Conservation (phyloP, 164 flowering plant species). For the Chloranthus sessilifolius region DNA sequence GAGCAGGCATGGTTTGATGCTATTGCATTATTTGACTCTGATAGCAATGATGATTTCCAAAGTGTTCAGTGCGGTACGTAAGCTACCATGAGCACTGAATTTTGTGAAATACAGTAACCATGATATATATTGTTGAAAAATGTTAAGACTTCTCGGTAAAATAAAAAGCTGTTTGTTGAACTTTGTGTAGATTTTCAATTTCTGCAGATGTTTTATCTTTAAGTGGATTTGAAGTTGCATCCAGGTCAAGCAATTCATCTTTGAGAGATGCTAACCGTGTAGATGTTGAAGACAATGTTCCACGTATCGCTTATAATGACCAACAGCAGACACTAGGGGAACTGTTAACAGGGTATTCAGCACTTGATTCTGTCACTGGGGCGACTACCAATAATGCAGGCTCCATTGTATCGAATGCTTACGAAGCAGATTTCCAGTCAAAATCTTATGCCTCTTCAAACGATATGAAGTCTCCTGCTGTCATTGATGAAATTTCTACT, state of each 20-base stretch:
- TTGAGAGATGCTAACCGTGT: conserved; percentile 36
- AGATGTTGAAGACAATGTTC: conserved; percentile 21
- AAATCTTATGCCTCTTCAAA: no score
- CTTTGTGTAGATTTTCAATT: no score
- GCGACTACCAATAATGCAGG: no score
- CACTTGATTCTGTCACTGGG: conserved; percentile 26
- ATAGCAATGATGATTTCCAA: conserved; percentile 79
- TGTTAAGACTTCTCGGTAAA: no score
- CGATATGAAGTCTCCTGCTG: no score
- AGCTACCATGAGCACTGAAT: no score
- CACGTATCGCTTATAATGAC: conserved; percentile 17
- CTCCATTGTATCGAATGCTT: conserved; percentile 21
- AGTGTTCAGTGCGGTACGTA: conserved; percentile 76
- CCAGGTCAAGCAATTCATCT: conserved; percentile 42
- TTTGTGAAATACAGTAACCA: no score
- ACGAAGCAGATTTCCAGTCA: conserved; percentile 25
- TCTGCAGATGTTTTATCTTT: conserved; percentile 53
- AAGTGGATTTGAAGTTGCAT: conserved; percentile 44
- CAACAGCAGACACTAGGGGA: conserved; percentile 30
- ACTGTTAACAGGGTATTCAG: conserved; percentile 30
- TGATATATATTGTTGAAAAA: no score
- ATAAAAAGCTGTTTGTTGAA: no score
- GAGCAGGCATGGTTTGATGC: conserved; percentile 96
- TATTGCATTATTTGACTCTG: conserved; percentile 62
- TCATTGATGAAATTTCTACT: conserved; percentile 25